phyloP scores from a whole-genome alignment of 2,329 filamentous ascomycete genomes.

The Elsinoe australis region DNA sequence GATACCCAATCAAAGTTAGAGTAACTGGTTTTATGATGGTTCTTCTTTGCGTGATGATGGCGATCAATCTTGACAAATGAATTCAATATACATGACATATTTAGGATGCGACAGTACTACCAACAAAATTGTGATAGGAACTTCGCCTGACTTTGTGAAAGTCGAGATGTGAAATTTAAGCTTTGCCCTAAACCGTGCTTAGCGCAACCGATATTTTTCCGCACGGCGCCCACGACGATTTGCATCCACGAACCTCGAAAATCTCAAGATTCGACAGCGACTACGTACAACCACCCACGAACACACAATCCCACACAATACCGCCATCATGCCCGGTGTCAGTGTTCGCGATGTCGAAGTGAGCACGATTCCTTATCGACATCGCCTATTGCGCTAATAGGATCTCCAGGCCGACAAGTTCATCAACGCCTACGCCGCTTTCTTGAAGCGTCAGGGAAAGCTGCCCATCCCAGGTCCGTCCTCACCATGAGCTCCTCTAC shows the following conservation, averaged over 20 bases:
- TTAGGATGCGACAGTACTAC: no score
- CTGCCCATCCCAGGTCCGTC: constrained; percentile 77
- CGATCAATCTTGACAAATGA: no score
- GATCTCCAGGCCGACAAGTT: constrained; percentile 69
- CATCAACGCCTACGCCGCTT: constrained; percentile 76
- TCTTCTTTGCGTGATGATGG: no score
- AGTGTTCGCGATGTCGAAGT: constrained; percentile 81
- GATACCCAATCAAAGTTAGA: no score
- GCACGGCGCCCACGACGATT: neutral
- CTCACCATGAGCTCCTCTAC: constrained; percentile 27
- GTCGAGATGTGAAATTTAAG: neutral
- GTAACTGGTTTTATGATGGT: no score
- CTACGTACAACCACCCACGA: neutral
- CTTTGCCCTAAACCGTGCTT: neutral
- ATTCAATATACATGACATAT: no score
- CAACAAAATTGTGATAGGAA: no score
- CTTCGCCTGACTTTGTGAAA: no score
- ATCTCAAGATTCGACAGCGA: constrained; percentile 15
- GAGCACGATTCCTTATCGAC: constrained; percentile 41
- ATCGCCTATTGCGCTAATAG: constrained; percentile 11
- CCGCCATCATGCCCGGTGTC: constrained; percentile 73
- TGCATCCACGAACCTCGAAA: neutral
- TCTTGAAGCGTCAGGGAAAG: constrained; percentile 92
- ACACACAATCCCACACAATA: constrained; percentile 26
- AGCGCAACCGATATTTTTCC: neutral